Base-by-base conservation (phyloP, 2,329 filamentous ascomycete genomes). In the Penicillium polonicum region DNA sequence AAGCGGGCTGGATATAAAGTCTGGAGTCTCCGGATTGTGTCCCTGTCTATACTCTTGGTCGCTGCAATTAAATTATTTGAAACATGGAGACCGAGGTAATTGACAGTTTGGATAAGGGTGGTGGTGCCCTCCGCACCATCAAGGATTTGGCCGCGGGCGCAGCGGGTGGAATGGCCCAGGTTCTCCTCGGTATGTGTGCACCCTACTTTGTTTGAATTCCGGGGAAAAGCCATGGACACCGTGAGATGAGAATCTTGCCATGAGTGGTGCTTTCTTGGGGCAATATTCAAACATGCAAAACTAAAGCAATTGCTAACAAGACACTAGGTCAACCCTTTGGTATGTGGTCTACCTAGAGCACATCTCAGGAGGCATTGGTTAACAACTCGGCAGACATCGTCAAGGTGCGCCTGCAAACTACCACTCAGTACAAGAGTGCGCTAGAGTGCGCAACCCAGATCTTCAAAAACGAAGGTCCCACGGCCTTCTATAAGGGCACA, bases 401-500 rank as follows among this genome's bases (percentile, higher is more conserved):
- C 80, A 99, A 99, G 80, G 94, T 99, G 69, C 90, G 94, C 55
- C 84, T 99, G 48, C 94, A 99, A 77, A 99, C 94, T 17, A 89
- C 89, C 53, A 87, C 83, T 23, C 85, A 90, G 66, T 96, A 97
- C 82, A 82, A 85, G 52, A 88, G 85, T 64, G 94, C 94, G 52
- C 77, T 95, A 46, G 83, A 91, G 68, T 91, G 90, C 65, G 94
- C 92, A 8, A 83, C 83, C 51, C 85, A 88, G 62, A 97, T 99
- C 79, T 91, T 91, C 78, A 87, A 85, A 69, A 88, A 91, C 70
- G 94, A 99, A 76, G 94, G 94, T 2, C 83, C 92, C 2, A 79
- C 90, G 13, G 94, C 94, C 57, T 99, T 99, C 81, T 99, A 99
- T 85, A 99, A 99, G 79, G 94, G 94, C 70, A 97, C 94, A 0